Conservation (phyloP, 495 filamentous ascomycete genomes). For the Achaetomiella virescens region DNA sequence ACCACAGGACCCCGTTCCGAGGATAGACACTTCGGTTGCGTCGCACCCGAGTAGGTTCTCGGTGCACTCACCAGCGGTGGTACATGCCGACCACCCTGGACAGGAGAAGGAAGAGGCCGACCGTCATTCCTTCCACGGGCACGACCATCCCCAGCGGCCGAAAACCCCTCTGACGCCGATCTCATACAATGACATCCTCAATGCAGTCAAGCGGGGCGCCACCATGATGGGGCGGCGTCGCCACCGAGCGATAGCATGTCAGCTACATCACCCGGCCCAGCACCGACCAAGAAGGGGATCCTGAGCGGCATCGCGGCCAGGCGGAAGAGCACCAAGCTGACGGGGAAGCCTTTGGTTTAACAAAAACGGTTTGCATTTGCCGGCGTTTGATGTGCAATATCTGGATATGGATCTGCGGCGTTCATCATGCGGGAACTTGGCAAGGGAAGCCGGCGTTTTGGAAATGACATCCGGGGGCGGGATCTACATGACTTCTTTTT, state of each 20-base stretch:
- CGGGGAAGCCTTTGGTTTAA: conserved; percentile 12
- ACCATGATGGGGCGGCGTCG: conserved; percentile 21
- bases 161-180: conserved; percentile 30
- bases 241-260: conserved; percentile 19
- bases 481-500: neutral
- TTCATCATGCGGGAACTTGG: neutral
- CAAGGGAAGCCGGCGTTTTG: neutral
- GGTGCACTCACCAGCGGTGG: conserved; percentile 12
- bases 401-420: conserved; percentile 2
- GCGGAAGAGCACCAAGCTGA: conserved; percentile 35
- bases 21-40: conserved; percentile 7
- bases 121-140: neutral
- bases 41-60: conserved; percentile 11
- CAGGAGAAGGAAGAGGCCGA: conserved; percentile 12
- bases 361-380: neutral
- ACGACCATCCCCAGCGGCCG: conserved; percentile 12
- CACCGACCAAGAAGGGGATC: conserved; percentile 31
- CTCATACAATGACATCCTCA: conserved; percentile 37
- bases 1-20: conserved; percentile 14
- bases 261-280: conserved; percentile 20
- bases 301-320: conserved; percentile 37
- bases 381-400: neutral
- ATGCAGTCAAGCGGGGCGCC: conserved; percentile 32
- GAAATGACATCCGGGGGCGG: neutral
- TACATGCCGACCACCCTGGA: conserved; percentile 1